Evolutionary conservation across 2,329 filamentous ascomycete species (phyloP).

Genomic region (Boeremia exigua): DNA sequence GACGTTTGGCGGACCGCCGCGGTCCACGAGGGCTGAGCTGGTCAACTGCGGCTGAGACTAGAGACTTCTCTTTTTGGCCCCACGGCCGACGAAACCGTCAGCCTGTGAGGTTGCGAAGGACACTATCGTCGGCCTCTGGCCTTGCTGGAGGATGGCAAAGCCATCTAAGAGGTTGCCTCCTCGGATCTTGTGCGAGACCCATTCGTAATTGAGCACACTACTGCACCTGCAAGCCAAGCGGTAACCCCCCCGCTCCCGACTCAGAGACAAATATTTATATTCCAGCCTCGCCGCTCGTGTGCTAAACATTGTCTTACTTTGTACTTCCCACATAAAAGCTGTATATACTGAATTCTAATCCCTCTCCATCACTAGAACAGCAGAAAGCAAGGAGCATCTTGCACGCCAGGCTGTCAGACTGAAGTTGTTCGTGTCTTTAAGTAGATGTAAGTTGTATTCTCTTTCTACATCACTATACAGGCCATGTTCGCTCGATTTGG

Average conservation of each 20-base stretch:
- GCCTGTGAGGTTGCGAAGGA: constrained; percentile 9
- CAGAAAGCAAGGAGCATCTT: not conserved
- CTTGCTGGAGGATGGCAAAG: constrained; percentile 10
- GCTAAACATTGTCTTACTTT: constrained; percentile 3
- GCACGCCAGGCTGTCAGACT: not conserved
- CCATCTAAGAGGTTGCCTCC: constrained; percentile 12
- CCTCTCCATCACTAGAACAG: not conserved
- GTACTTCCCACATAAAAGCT: not conserved
- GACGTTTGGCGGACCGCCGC: constrained; percentile 10
- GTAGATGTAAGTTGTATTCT: constrained; percentile 11
- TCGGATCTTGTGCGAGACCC: constrained; percentile 3
- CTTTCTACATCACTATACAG: not conserved
- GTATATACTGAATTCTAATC: not conserved
- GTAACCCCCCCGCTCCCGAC: constrained; percentile 3
- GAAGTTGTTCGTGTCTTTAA: constrained; percentile 13
- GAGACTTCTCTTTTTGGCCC: constrained; percentile 18
- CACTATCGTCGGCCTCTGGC: constrained; percentile 11
- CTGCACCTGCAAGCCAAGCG: constrained; percentile 9
- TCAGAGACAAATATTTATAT: constrained; percentile 9
- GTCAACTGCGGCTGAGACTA: constrained; percentile 17
- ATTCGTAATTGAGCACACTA: constrained; percentile 14
- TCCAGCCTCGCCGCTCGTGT: constrained; percentile 1
- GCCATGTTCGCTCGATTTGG: not conserved
- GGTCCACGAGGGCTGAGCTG: constrained; percentile 18
- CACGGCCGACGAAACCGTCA: constrained; percentile 16